phyloP scores from a whole-genome alignment of 495 filamentous ascomycete genomes.

The Lophiostoma macrostomum region DNA sequence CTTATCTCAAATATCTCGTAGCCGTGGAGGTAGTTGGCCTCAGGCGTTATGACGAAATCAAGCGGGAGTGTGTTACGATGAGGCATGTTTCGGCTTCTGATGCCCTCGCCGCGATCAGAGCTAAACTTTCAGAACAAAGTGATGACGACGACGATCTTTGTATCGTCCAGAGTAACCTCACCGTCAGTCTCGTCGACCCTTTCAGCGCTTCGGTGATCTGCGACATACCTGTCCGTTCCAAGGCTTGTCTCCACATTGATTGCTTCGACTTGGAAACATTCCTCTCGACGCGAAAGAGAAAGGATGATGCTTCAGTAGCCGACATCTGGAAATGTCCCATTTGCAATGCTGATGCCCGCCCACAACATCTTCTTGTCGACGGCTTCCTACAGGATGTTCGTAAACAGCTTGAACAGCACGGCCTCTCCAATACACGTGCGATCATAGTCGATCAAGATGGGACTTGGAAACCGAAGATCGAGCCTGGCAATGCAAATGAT shows the following conservation, averaged over 20 bases:
- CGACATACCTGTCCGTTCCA: slow-evolving; percentile 64
- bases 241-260: slow-evolving; percentile 63
- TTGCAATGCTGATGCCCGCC: slow-evolving; percentile 70
- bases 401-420: slow-evolving; percentile 29
- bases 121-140: slow-evolving; percentile 42
- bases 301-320: slow-evolving; percentile 51
- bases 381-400: slow-evolving; percentile 63
- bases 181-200: slow-evolving; percentile 73
- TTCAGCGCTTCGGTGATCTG: slow-evolving; percentile 65
- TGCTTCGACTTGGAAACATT: slow-evolving; percentile 88
- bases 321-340: slow-evolving; percentile 83
- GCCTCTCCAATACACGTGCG: slow-evolving; percentile 34
- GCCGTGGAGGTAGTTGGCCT: slow-evolving; percentile 49
- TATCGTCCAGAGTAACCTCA: slow-evolving; percentile 60
- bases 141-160: slow-evolving; percentile 65
- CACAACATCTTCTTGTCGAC: slow-evolving; percentile 65
- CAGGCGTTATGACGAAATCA: slow-evolving; percentile 49
- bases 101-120: slow-evolving; percentile 51
- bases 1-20: slow-evolving; percentile 18
- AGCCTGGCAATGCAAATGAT: not conserved
- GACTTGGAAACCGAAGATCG: slow-evolving; percentile 38
- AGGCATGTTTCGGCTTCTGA: slow-evolving; percentile 39
- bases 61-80: slow-evolving; percentile 41
- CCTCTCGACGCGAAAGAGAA: slow-evolving; percentile 59
- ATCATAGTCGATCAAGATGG: slow-evolving; percentile 43